Conservation (phyloP, 352 stramenopile species). For the Pythium periplocum region DNA sequence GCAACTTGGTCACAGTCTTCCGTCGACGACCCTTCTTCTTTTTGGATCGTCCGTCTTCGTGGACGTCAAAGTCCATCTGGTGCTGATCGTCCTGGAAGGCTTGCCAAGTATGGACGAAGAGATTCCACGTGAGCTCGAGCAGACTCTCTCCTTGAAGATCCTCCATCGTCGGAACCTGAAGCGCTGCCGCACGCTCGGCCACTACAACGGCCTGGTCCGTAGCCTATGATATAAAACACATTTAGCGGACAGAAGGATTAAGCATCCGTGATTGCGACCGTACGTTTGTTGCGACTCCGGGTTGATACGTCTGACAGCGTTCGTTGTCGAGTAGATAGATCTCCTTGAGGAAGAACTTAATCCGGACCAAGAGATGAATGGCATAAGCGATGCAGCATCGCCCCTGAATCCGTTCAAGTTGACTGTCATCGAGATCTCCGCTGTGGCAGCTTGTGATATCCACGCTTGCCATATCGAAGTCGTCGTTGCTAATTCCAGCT, state of each 20-base stretch:
- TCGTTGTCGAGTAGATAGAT: conserved; percentile 70
- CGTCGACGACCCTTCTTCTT: conserved; percentile 33
- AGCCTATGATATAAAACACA: conserved; percentile 9
- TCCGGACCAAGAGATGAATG: conserved; percentile 55
- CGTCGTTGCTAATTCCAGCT: conserved; percentile 36
- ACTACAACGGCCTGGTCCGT: conserved; percentile 23
- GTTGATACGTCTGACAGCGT: conserved; percentile 78
- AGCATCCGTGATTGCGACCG: not conserved
- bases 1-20: conserved; percentile 25
- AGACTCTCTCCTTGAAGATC: conserved; percentile 25
- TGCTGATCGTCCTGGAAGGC: conserved; percentile 59
- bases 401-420: conserved; percentile 12
- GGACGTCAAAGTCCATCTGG: conserved; percentile 58
- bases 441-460: conserved; percentile 29
- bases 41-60: conserved; percentile 20
- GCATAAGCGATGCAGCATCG: conserved; percentile 40
- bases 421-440: not conserved
- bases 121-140: conserved; percentile 47
- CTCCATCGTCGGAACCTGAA: conserved; percentile 19
- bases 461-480: conserved; percentile 38
- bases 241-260: not conserved
- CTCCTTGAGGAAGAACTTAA: conserved; percentile 74
- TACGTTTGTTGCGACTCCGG: conserved; percentile 39
- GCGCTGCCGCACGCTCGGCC: conserved; percentile 11
- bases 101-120: conserved; percentile 50